Percentiles rank a stretch among this genome's conserved stretches.
These are phyloP conservation scores for Vitis rupestris DNA, from an alignment of 164 flowering plant species.

Conservation along the genomic window DNA sequence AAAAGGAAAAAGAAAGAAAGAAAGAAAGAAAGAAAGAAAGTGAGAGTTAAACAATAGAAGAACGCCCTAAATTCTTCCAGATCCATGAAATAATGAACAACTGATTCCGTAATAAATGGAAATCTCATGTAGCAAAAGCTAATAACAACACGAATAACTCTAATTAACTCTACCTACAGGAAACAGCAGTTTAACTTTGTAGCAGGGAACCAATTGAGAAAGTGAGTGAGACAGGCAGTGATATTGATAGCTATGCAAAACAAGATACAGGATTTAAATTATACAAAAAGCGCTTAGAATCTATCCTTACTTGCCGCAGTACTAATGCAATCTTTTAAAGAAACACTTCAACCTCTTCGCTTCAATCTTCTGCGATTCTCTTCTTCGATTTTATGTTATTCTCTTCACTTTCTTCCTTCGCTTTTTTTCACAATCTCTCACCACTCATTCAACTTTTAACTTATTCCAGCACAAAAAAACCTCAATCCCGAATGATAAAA, in stretches of 20 bases:
- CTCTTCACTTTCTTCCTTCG: background rate
- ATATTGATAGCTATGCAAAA: background rate
- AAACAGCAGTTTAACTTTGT: too few species aligned
- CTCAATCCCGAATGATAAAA: background rate
- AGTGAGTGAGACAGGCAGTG: background rate
- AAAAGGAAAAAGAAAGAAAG: too few species aligned
- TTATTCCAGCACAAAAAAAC: background rate
- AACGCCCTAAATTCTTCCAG: too few species aligned
- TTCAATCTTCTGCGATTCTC: slow-evolving; percentile 2
- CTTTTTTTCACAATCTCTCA: background rate
- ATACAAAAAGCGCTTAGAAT: slow-evolving; percentile 4
- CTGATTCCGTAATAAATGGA: too few species aligned
- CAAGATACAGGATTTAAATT: too few species aligned
- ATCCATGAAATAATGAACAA: too few species aligned
- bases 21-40: too few species aligned
- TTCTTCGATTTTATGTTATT: slow-evolving; percentile 8
- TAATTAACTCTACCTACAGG: too few species aligned
- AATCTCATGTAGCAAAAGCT: too few species aligned
- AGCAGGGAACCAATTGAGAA: background rate
- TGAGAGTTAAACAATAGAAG: too few species aligned
- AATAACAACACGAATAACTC: too few species aligned
- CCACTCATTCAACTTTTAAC: background rate
- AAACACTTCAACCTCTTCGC: slow-evolving; percentile 5
- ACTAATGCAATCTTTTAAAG: background rate
- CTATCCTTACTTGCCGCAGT: slow-evolving; percentile 23